Conservation (phyloP, 2,329 filamentous ascomycete genomes). For the Pseudogymnoascus sp. region DNA sequence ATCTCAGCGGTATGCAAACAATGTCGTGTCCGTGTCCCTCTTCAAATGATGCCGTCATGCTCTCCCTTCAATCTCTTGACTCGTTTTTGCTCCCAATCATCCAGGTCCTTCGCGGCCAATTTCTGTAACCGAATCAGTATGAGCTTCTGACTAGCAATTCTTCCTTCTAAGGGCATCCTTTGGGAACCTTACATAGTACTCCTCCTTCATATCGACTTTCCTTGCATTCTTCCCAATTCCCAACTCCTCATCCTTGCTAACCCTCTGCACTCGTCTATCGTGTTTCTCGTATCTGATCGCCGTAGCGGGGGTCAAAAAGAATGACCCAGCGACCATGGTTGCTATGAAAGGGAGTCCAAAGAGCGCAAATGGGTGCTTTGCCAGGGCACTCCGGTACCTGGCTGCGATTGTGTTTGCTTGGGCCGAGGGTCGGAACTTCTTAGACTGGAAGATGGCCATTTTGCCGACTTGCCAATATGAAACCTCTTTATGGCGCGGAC, state of each 20-base stretch:
- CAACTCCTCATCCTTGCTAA: constrained; percentile 81
- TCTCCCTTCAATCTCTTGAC: constrained; percentile 87
- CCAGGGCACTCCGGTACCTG: constrained; percentile 68
- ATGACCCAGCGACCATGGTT: constrained; percentile 86
- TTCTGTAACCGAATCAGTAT: constrained; percentile 45
- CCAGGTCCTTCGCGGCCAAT: constrained; percentile 80
- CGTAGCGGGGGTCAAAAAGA: constrained; percentile 89
- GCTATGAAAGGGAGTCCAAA: constrained; percentile 91
- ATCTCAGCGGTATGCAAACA: background rate
- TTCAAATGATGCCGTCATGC: constrained; percentile 61
- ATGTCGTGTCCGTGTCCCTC: background rate
- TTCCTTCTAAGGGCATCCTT: background rate
- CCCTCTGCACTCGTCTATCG: constrained; percentile 79
- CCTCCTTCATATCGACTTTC: constrained; percentile 74
- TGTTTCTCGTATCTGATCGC: constrained; percentile 90
- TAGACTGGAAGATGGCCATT: constrained; percentile 61
- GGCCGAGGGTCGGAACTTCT: constrained; percentile 63
- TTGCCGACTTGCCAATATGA: constrained; percentile 12
- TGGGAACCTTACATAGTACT: constrained; percentile 67
- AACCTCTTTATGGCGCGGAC: background rate
- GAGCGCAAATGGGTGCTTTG: constrained; percentile 77
- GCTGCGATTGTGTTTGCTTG: constrained; percentile 65
- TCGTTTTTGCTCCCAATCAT: constrained; percentile 95
- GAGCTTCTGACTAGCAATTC: constrained; percentile 12
- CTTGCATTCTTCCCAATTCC: constrained; percentile 65